Percentiles rank a stretch among this genome's conserved stretches.
Evolutionary conservation across 1,284 basidiomycete genomes (phyloP).

Genomic region (Inonotus hispidus): DNA sequence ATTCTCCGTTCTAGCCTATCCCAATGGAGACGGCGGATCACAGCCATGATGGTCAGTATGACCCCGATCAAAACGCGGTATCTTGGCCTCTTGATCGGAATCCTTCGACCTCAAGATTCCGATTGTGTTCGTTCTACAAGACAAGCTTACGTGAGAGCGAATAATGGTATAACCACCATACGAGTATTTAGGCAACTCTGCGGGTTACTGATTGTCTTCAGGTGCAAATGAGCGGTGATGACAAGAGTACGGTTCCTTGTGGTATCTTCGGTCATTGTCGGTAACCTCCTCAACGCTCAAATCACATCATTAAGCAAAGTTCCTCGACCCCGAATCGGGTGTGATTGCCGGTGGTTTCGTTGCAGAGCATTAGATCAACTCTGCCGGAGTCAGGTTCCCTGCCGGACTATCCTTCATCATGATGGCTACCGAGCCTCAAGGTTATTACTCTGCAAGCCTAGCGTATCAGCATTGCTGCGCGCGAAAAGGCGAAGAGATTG

Average conservation of each 20-base stretch:
- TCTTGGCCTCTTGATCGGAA: no score
- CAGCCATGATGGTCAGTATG: neutral
- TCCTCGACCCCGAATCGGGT: neutral
- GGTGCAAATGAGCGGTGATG: neutral
- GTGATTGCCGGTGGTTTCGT: neutral
- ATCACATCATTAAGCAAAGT: slow-evolving; percentile 7
- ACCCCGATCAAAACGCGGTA: neutral
- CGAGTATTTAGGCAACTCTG: neutral
- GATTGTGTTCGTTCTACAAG: no score
- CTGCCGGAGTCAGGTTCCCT: neutral
- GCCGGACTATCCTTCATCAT: neutral
- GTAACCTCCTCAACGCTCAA: neutral
- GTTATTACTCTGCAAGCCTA: neutral
- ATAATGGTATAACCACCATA: no score
- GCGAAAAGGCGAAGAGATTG: no score
- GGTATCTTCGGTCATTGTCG: neutral
- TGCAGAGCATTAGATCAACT: neutral
- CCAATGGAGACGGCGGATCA: slow-evolving; percentile 9
- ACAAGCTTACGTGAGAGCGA: no score
- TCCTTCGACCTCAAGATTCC: no score
- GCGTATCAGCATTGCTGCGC: neutral
- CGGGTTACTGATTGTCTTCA: neutral
- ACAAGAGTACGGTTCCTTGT: neutral
- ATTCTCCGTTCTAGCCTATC: neutral
- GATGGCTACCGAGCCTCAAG: neutral